phyloP scores from a whole-genome alignment of 129 eudicot genomes.

The Smallanthus sonchifolius region DNA sequence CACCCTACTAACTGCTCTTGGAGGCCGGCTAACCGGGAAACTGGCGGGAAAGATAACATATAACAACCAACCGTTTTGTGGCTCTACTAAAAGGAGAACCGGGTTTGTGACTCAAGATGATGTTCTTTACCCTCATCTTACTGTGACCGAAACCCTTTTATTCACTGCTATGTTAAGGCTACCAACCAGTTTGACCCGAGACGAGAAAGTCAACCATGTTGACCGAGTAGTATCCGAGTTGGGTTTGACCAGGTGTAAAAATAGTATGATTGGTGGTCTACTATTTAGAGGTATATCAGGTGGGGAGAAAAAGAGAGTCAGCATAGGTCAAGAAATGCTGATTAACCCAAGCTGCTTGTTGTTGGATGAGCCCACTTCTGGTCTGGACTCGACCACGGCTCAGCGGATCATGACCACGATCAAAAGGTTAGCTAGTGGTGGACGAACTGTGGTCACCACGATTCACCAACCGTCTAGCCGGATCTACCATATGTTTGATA shows the following conservation, averaged over 20 bases:
- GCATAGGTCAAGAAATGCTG: conserved; percentile 97
- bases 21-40: conserved; percentile 77
- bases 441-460: conserved; percentile 84
- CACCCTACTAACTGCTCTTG: conserved; percentile 84
- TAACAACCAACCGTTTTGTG: conserved; percentile 78
- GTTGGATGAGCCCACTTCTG: conserved; percentile 97
- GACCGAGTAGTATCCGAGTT: conserved; percentile 58
- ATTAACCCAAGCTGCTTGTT: conserved; percentile 81
- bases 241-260: conserved; percentile 62
- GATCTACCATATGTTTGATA: conserved; percentile 90
- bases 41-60: conserved; percentile 78
- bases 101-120: conserved; percentile 99
- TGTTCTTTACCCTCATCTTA: conserved; percentile 85
- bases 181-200: conserved; percentile 50
- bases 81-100: conserved; percentile 66
- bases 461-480: conserved; percentile 99
- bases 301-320: conserved; percentile 94
- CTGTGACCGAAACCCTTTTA: conserved; percentile 83
- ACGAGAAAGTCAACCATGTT: conserved; percentile 64
- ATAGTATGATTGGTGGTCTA: conserved; percentile 97
- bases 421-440: conserved; percentile 78
- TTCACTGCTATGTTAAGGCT: conserved; percentile 91
- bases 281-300: conserved; percentile 92
- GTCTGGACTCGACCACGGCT: conserved; percentile 96
- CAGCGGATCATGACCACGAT: conserved; percentile 65